Conservation (phyloP, 2,329 filamentous ascomycete genomes). For the Rhynchosporium graminicola region DNA sequence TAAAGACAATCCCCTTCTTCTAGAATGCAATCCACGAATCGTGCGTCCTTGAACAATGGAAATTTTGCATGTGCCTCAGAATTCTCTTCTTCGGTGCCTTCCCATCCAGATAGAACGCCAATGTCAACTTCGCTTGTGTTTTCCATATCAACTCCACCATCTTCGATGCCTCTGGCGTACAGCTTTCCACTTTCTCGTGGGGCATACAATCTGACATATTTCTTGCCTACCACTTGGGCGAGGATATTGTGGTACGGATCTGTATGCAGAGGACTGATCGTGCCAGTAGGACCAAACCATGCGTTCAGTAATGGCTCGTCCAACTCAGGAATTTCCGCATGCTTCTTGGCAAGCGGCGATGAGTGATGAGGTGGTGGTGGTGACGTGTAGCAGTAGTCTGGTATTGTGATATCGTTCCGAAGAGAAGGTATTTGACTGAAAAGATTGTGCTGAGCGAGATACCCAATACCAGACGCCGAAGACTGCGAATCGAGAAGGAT, state of each 20-base stretch:
- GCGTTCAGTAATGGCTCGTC: slow-evolving; percentile 75
- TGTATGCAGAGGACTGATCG: slow-evolving; percentile 90
- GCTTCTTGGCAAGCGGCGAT: slow-evolving; percentile 47
- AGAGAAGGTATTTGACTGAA: slow-evolving; percentile 79
- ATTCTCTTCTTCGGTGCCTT: slow-evolving; percentile 40
- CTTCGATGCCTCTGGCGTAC: slow-evolving; percentile 62
- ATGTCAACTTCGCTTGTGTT: slow-evolving; percentile 86
- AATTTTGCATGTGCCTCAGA: slow-evolving; percentile 30
- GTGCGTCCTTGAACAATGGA: slow-evolving; percentile 27
- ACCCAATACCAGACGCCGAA: slow-evolving; percentile 57
- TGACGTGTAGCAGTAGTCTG: slow-evolving; percentile 79
- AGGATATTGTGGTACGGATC: slow-evolving; percentile 94
- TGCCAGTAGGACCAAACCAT: slow-evolving; percentile 87
- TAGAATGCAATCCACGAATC: slow-evolving; percentile 70
- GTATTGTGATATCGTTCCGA: slow-evolving; percentile 72
- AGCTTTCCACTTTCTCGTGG: slow-evolving; percentile 61
- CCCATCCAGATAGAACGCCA: slow-evolving; percentile 65
- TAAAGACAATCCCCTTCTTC: slow-evolving; percentile 82
- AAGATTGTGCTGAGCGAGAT: slow-evolving; percentile 90
- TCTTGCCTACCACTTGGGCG: slow-evolving; percentile 83
- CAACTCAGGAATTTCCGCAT: slow-evolving; percentile 44
- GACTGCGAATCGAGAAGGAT: slow-evolving; percentile 21
- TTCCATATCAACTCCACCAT: slow-evolving; percentile 78
- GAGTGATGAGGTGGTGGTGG: slow-evolving; percentile 58
- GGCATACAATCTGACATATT: slow-evolving; percentile 88